Percentiles rank a stretch among this genome's conserved stretches.
Conservation (phyloP, 2,329 filamentous ascomycete genomes). For the Fusarium goolgardi region DNA sequence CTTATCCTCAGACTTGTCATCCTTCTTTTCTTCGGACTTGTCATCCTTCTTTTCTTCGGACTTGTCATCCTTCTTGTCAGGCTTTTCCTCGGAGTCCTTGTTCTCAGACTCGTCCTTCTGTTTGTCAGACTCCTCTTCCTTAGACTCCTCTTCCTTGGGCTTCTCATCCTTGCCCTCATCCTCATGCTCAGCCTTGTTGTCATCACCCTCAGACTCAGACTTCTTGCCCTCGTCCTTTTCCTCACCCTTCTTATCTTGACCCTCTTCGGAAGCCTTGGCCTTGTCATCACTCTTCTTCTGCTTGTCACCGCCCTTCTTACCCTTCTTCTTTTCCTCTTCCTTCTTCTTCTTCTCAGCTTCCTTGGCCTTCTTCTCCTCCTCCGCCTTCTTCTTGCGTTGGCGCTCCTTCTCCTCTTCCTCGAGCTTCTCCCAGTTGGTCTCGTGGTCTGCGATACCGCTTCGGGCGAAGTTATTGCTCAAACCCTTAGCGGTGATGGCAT, state of each 20-base stretch:
- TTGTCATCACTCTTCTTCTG: conserved; percentile 44
- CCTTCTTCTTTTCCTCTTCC: conserved; percentile 49
- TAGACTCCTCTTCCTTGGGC: conserved; percentile 18
- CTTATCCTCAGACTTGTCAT: background rate
- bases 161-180: conserved; percentile 21
- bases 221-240: conserved; percentile 38
- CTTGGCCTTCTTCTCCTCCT: conserved; percentile 54
- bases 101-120: conserved; percentile 29
- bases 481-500: conserved; percentile 49
- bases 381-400: conserved; percentile 54
- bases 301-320: conserved; percentile 39
- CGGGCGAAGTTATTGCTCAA: conserved; percentile 55
- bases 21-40: conserved; percentile 22
- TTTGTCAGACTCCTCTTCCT: conserved; percentile 18
- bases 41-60: conserved; percentile 17
- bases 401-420: conserved; percentile 57
- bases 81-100: background rate
- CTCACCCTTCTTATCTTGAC: conserved; percentile 39
- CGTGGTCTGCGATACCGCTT: conserved; percentile 50
- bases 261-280: conserved; percentile 25
- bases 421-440: conserved; percentile 59
- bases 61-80: conserved; percentile 29
- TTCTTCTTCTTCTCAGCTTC: conserved; percentile 50
- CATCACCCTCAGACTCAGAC: conserved; percentile 31
- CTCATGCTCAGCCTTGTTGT: conserved; percentile 31